Conservation (phyloP, 306 rosid genomes). For the Castanospermum australe region DNA sequence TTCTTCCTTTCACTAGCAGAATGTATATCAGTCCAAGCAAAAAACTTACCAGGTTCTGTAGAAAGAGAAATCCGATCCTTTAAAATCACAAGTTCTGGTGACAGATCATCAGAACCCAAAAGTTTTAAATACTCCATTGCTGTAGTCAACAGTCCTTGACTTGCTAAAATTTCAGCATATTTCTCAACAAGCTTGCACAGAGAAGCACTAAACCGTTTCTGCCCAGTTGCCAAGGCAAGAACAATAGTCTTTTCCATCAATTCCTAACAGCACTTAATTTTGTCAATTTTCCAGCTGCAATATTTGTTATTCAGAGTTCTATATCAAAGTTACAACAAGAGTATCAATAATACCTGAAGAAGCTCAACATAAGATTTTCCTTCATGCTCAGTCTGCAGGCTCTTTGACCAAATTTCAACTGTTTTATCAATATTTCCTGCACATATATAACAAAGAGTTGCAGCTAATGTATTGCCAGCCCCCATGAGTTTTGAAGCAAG, state of each 20-base stretch:
- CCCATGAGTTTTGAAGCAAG: constrained; percentile 90
- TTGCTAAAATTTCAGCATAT: constrained; percentile 96
- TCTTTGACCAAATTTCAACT: constrained; percentile 95
- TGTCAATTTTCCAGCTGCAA: constrained; percentile 34
- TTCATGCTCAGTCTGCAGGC: constrained; percentile 60
- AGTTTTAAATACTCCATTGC: constrained; percentile 93
- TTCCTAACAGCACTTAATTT: constrained; percentile 52
- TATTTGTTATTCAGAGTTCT: not conserved
- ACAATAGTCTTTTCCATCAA: constrained; percentile 99
- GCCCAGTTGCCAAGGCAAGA: constrained; percentile 96
- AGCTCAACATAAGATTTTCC: constrained; percentile 89
- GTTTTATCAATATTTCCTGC: constrained; percentile 98
- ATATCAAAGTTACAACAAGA: constrained; percentile 9
- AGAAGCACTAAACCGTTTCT: constrained; percentile 88
- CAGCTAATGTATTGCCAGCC: constrained; percentile 90
- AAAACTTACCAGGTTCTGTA: constrained; percentile 66
- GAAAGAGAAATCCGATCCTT: constrained; percentile 76
- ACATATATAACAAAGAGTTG: constrained; percentile 94
- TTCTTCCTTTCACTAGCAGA: not conserved
- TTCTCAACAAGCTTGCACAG: constrained; percentile 98
- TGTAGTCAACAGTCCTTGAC: constrained; percentile 85
- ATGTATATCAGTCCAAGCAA: constrained; percentile 4
- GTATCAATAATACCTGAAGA: constrained; percentile 75
- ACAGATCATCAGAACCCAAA: constrained; percentile 85
- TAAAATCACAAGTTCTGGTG: constrained; percentile 84